Evolutionary conservation across 1,284 basidiomycete species (phyloP).

Genomic region (Trichosporon faecale): DNA sequence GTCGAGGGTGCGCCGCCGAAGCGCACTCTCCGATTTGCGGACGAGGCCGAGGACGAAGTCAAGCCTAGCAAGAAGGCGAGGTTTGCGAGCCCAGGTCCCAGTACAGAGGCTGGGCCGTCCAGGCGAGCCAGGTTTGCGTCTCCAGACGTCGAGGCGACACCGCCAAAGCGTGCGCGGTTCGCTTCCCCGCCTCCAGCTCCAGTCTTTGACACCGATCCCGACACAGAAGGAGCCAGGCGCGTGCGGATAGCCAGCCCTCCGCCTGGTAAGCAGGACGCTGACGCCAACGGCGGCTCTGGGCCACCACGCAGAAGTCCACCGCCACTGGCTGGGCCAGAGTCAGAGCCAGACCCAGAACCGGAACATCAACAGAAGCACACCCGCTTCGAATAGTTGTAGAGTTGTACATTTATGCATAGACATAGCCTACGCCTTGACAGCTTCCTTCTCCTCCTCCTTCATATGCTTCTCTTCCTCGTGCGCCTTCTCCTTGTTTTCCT

Average conservation of each 20-base stretch:
- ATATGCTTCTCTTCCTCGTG: background rate
- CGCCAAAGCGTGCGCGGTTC: background rate
- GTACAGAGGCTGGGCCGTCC: background rate
- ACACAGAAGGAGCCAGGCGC: background rate
- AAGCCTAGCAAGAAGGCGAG: background rate
- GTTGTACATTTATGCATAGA: constrained; percentile 7
- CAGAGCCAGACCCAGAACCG: background rate
- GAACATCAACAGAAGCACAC: constrained; percentile 6
- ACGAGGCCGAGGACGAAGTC: background rate
- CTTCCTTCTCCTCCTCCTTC: too few relatives aligned
- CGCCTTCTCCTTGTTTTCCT: background rate
- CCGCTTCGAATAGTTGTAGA: constrained; percentile 4
- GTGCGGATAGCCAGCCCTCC: background rate
- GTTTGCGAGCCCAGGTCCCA: background rate
- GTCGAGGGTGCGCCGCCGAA: background rate
- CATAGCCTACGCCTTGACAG: background rate
- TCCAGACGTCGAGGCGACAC: background rate
- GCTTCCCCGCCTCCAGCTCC: background rate
- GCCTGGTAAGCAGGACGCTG: background rate
- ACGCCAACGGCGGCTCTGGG: background rate
- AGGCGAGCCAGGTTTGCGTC: background rate
- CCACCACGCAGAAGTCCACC: background rate
- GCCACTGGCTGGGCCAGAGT: background rate
- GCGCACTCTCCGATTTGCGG: background rate
- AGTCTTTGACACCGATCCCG: background rate